Conservation (phyloP, 2,329 filamentous ascomycete species). For the Macrophomina tecta region DNA sequence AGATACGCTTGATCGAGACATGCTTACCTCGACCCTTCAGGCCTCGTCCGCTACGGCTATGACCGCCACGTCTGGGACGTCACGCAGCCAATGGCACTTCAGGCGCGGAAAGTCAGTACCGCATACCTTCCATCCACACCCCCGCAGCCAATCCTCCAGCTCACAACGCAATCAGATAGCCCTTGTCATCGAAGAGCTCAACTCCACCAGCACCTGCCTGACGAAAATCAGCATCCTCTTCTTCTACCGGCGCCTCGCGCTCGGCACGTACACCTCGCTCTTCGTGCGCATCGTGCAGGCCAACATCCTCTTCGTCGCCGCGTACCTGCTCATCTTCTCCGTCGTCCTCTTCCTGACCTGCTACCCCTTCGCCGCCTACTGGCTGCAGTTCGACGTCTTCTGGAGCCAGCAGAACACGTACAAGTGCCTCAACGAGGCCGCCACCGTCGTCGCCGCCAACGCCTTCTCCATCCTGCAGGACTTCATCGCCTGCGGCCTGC, state of each 20-base stretch:
- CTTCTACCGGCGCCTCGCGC: constrained; percentile 52
- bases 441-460: constrained; percentile 46
- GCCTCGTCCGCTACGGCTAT: constrained; percentile 11
- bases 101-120: constrained; percentile 9
- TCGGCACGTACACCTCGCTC: constrained; percentile 40
- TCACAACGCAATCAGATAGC: constrained; percentile 23
- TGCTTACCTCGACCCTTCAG: not conserved
- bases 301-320: constrained; percentile 46
- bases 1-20: not conserved
- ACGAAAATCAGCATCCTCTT: constrained; percentile 44
- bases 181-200: constrained; percentile 37
- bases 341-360: constrained; percentile 46
- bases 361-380: constrained; percentile 48
- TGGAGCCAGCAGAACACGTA: constrained; percentile 1
- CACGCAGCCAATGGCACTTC: constrained; percentile 3
- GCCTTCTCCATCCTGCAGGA: constrained; percentile 50
- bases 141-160: not conserved
- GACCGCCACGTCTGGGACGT: constrained; percentile 27
- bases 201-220: constrained; percentile 37
- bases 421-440: constrained; percentile 46
- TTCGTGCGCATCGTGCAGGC: constrained; percentile 47
- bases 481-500: constrained; percentile 49
- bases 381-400: constrained; percentile 43
- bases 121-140: not conserved
- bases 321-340: constrained; percentile 48